Base-by-base conservation (phyloP, 345 rosid genomes). In the Anastatica hierochuntica region DNA sequence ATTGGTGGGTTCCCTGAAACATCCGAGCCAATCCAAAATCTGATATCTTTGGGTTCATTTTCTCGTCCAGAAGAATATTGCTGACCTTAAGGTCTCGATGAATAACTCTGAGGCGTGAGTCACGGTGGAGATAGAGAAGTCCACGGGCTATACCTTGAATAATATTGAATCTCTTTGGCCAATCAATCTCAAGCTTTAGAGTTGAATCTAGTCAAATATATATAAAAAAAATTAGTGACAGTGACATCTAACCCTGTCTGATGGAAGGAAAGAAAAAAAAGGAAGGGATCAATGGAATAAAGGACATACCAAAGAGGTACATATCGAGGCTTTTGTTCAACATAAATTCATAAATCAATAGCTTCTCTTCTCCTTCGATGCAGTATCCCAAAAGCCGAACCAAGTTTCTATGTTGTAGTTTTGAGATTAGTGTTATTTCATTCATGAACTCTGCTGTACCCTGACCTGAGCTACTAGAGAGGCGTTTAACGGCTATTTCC, bases 361-460 rank as follows among this genome's bases (percentile, higher is more conserved):
- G 66, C 52, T 49, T 64, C 52, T 64, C 88, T 10, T 74, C 83
- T 24, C 59, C 64, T 7, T 75, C 60, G 31, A 72, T 58, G 72
- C 88, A 77, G 44, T 72, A 83, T 26, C 89, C 89, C 2, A 87
- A 31, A 39, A 83, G 77, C 44, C 68, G 76, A 5, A 79, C 83
- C 55, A 84, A 80, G 50, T 87, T 84, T 41, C 78, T 62, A 49
- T 87, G 94, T 51, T 87, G 94, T 43, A 87, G 84, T 49, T 73
- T 81, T 60, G 79, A 64, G 29, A 73, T 69, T 27, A 69, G 44
- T 26, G 31, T 54, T 51, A 66, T 61, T 27, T 65, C 77, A 57
- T 69, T 80, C 70, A 51, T 73, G 57, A 80, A 77, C 64, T 80
- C 82, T 13, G 46, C 43, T 34, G 30, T 42, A 29, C 86, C 83